Base-by-base conservation (phyloP, 257 asterid species). In the Solanum clarkiae region DNA sequence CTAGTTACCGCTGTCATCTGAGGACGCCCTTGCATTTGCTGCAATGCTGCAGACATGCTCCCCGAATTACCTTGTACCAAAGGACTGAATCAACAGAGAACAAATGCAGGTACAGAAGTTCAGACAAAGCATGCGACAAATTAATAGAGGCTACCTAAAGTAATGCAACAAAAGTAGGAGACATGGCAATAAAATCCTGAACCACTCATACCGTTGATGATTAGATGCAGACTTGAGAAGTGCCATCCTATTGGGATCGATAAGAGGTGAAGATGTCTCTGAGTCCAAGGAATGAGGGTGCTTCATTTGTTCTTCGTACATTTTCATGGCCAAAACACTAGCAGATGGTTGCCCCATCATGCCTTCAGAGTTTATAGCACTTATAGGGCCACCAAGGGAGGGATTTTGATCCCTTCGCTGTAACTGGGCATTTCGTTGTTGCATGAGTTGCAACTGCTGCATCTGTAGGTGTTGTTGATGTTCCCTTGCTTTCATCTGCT, bases 291-390 rank as follows among this genome's bases (percentile, higher is more conserved):
- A 90, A 86, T 94, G 93, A 32, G 98, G 92, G 88, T 94, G 98
- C 88, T 95, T 97, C 97, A 94, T 91, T 51, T 97, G 96, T 84
- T 95, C 99, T 88, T 97, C 99, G 57, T 95, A 93, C 94, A 97
- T 90, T 92, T 94, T 97, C 99, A 95, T 93, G 63, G 98, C 98
- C 91, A 95, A 89, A 66, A 92, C 94, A 87, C 98, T 95, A 71
- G 98, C 97, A 88, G 99, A 96, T 85, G 97, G 97, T 91, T 95
- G 99, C 68, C 98, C 98, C 83, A 93, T 90, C 94, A 97, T 90
- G 83, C 99, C 98, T 86, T 95, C 99, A 69, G 94, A 87, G 87
- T 92, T 90, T 85, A 92, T 88, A 57, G 98, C 92, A 86, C 89
- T 94, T 91, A 95, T 92, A 72, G 98, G 91, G 85, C 96, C 92